Evolutionary conservation across 2,329 filamentous ascomycete species (phyloP), one percentile per base, ranked within the genome.

Genomic region (Sclerotinia subarctica): DNA sequence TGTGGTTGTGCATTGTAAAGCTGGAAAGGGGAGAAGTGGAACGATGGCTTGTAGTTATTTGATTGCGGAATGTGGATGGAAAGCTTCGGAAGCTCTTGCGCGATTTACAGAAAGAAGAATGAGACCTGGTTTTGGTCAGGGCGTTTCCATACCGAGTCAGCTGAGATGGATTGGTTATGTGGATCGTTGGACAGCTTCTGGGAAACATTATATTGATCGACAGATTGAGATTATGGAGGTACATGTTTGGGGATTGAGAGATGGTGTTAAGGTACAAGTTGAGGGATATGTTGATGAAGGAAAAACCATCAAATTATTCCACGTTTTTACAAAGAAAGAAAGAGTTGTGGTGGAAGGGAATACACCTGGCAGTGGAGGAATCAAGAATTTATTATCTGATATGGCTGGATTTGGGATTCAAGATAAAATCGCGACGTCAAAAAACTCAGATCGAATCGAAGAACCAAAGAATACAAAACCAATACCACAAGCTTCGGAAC

Each of bases 1-100:
- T 0, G 90, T 90, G 0, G 94, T 98, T 8, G 93, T 98, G 10
- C 95, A 99, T 79, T 98, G 95, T 82, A 98, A 98, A 78, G 95
- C 95, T 1, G 95, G 95, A 3, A 99, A 99, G 79, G 95, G 95
- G 1, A 85, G 95, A 63, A 96, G 92, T 72, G 95, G 95, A 5
- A 97, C 93, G 0, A 88, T 93, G 74, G 89, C 90, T 42, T 96
- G 92, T 79, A 92, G 90, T 73, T 98, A 97, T 77, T 82, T 99
- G 68, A 95, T 99, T 74, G 89, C 91, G 10, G 92, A 98, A 77
- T 91, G 95, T 76, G 88, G 87, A 5, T 91, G 89, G 89, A 83
- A 81, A 42, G 79, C 84, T 52, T 82, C 86, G 63, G 87, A 90
- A 72, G 90, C 90, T 0, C 78, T 91, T 69, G 81, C 84, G 68